A percentile compares a stretch with the other conserved stretches of the same genome.
phyloP scores from a whole-genome alignment of 1,139 yeast genomes.

The Geotrichum citri-aurantii region DNA sequence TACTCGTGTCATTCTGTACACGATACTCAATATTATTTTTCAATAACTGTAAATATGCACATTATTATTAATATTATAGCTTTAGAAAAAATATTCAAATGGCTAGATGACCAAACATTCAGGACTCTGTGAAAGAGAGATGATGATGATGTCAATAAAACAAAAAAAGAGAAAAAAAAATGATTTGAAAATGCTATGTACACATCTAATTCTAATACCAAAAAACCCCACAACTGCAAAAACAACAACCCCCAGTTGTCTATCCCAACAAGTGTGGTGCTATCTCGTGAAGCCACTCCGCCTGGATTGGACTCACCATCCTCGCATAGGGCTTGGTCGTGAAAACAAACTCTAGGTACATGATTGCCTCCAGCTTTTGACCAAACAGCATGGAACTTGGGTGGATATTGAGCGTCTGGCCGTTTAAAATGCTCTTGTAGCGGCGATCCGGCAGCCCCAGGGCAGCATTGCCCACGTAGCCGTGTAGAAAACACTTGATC shows the following conservation, averaged over 20 bases:
- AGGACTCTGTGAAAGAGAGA: too few species aligned
- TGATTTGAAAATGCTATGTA: too few species aligned
- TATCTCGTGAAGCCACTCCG: conserved; percentile 80
- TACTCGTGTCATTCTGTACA: too few species aligned
- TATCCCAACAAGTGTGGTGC: conserved; percentile 50
- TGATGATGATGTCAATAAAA: too few species aligned
- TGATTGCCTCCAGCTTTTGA: conserved; percentile 71
- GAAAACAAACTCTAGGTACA: conserved; percentile 91
- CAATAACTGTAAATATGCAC: too few species aligned
- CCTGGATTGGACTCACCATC: conserved; percentile 73
- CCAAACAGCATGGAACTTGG: conserved; percentile 91
- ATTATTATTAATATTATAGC: too few species aligned
- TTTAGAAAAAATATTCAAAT: too few species aligned
- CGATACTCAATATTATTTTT: too few species aligned
- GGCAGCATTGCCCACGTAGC: conserved; percentile 82
- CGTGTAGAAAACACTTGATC: conserved; percentile 66
- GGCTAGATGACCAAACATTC: too few species aligned
- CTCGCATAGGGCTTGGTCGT: conserved; percentile 93
- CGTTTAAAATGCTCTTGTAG: conserved; percentile 69
- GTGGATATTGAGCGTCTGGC: conserved; percentile 68
- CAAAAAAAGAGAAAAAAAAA: too few species aligned
- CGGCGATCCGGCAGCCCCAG: conserved; percentile 94
- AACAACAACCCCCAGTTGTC: too few species aligned
- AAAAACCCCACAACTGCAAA: neutral
- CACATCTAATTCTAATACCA: neutral